These are phyloP conservation scores for Phytopythium chamaehyphon DNA, from an alignment of 352 stramenopile species.

Conservation along the genomic window DNA sequence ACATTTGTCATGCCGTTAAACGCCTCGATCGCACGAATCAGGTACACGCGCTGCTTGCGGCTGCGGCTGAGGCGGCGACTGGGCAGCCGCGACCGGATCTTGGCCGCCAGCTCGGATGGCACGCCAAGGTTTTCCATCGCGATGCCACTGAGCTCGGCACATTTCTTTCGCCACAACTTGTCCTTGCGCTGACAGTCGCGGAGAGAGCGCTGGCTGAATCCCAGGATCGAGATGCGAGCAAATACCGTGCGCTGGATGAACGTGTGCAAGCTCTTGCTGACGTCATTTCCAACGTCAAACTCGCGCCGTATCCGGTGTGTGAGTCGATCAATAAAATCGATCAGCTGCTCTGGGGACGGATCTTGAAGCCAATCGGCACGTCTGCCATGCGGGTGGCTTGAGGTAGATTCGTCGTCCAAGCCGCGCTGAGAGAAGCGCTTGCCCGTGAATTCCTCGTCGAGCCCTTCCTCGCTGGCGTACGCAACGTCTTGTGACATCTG, in stretches of 20 bases:
- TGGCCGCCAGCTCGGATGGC: slow-evolving; percentile 43
- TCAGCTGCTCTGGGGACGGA: slow-evolving; percentile 64
- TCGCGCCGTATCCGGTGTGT: slow-evolving; percentile 66
- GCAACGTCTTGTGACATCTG: slow-evolving; percentile 67
- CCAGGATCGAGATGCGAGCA: slow-evolving; percentile 63
- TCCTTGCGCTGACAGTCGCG: slow-evolving; percentile 80
- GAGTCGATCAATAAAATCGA: slow-evolving; percentile 71
- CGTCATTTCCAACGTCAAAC: slow-evolving; percentile 63
- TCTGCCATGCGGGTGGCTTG: background rate
- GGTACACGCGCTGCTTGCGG: slow-evolving; percentile 33
- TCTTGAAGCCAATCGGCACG: slow-evolving; percentile 57
- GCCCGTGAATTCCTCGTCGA: slow-evolving; percentile 37
- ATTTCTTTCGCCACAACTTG: slow-evolving; percentile 80
- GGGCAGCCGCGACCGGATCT: slow-evolving; percentile 49
- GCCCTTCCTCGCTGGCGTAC: slow-evolving; percentile 43
- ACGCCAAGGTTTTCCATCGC: slow-evolving; percentile 67
- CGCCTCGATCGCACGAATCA: slow-evolving; percentile 68
- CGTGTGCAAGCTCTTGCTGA: slow-evolving; percentile 72
- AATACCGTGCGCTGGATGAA: slow-evolving; percentile 81
- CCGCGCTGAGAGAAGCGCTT: slow-evolving; percentile 4
- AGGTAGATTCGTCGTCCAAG: slow-evolving; percentile 3
- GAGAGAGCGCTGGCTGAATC: slow-evolving; percentile 63
- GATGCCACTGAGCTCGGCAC: slow-evolving; percentile 51
- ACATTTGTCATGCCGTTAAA: slow-evolving; percentile 78
- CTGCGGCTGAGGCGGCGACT: slow-evolving; percentile 28